Evolutionary conservation across 176 grass and related monocot genomes (phyloP).

Genomic region (Pharus latifolius): DNA sequence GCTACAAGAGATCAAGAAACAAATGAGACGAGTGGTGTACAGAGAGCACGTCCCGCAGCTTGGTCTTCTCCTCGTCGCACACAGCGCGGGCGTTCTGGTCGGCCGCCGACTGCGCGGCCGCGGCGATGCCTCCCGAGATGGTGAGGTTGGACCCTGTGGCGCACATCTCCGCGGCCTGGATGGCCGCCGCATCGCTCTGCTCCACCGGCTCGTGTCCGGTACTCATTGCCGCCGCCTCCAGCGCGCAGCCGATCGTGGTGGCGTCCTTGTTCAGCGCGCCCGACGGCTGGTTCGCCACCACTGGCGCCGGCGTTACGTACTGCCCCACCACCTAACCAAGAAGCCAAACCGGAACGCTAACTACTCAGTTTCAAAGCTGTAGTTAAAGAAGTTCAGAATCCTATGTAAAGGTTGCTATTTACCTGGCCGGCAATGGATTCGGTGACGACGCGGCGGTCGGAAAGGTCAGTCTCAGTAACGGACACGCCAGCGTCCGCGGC

Average conservation of each 20-base stretch:
- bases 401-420: too few relatives aligned
- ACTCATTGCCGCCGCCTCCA: not conserved
- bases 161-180: slow-evolving; percentile 44
- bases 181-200: slow-evolving; percentile 41
- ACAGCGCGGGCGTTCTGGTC: slow-evolving; percentile 17
- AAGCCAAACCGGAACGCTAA: not conserved
- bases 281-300: not conserved
- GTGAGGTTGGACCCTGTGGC: slow-evolving; percentile 18
- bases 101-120: slow-evolving; percentile 26
- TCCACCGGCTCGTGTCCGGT: not conserved
- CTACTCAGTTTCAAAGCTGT: not conserved
- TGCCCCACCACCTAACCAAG: slow-evolving; percentile 13
- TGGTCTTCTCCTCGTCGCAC: slow-evolving; percentile 33
- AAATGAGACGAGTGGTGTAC: not conserved
- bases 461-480: slow-evolving; percentile 37
- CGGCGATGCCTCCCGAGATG: slow-evolving; percentile 16
- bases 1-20: not conserved
- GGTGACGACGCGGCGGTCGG: slow-evolving; percentile 29
- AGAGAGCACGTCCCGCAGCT: slow-evolving; percentile 45
- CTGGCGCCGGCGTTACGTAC: not conserved
- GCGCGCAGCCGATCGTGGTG: slow-evolving; percentile 9
- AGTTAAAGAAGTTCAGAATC: not conserved
- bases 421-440: slow-evolving; percentile 56
- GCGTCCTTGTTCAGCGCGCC: not conserved
- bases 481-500: slow-evolving; percentile 12